phyloP scores from a whole-genome alignment of 2,329 filamentous ascomycete genomes.

The Penicillium sp. region DNA sequence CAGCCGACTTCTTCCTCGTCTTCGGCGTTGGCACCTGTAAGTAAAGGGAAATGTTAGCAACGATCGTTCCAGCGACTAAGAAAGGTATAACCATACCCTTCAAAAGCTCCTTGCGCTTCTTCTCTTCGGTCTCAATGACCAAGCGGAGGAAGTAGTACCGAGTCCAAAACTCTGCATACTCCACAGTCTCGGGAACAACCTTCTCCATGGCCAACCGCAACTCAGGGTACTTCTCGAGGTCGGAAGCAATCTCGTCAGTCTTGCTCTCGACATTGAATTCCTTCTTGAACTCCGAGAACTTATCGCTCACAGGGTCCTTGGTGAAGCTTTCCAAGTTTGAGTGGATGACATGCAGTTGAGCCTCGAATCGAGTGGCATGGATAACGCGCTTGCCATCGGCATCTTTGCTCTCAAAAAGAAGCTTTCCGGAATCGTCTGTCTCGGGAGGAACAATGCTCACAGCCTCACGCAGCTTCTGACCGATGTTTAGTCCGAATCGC shows the following conservation, averaged over 20 bases:
- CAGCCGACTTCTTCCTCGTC: slow-evolving; percentile 69
- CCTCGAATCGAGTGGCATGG: slow-evolving; percentile 90
- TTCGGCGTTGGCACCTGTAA: slow-evolving; percentile 49
- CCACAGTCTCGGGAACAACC: slow-evolving; percentile 87
- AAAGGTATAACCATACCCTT: slow-evolving; percentile 64
- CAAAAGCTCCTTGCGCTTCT: slow-evolving; percentile 79
- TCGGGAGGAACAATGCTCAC: slow-evolving; percentile 78
- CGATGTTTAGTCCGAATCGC: slow-evolving; percentile 84
- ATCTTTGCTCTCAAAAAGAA: slow-evolving; percentile 93
- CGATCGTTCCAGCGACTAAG: background rate
- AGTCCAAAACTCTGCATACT: slow-evolving; percentile 87
- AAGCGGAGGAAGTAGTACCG: slow-evolving; percentile 93
- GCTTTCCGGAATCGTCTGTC: slow-evolving; percentile 53
- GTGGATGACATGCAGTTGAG: slow-evolving; percentile 93
- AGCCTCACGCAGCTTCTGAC: slow-evolving; percentile 86
- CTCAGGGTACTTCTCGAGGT: slow-evolving; percentile 84
- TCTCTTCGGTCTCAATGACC: slow-evolving; percentile 90
- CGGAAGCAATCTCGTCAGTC: slow-evolving; percentile 76
- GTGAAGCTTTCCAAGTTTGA: slow-evolving; percentile 77
- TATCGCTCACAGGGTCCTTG: slow-evolving; percentile 71
- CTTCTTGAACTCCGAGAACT: slow-evolving; percentile 71
- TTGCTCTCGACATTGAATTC: slow-evolving; percentile 78
- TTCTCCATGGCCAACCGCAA: slow-evolving; percentile 88
- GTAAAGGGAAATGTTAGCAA: slow-evolving; percentile 4
- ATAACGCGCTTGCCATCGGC: slow-evolving; percentile 86